Evolutionary conservation across 768 basidiomycete genomes (phyloP).

Genomic region (Podaxis rugospora): DNA sequence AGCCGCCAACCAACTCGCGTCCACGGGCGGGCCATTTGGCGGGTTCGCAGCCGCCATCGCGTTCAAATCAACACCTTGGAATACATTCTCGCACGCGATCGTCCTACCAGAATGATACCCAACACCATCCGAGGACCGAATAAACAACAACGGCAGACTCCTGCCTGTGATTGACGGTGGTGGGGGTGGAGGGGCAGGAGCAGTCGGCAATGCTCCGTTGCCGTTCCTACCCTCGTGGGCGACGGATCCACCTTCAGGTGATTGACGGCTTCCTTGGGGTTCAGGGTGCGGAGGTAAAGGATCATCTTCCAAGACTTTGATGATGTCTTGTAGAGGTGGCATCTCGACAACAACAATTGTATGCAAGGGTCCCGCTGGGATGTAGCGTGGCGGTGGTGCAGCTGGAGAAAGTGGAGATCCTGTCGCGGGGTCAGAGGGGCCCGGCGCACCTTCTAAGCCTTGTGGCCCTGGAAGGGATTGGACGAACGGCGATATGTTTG

Average conservation of each 20-base stretch:
- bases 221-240: constrained; percentile 22
- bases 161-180: constrained; percentile 59
- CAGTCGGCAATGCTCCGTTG: constrained; percentile 13
- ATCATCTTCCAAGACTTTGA: constrained; percentile 77
- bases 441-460: constrained; percentile 23
- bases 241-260: constrained; percentile 24
- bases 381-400: constrained; percentile 42
- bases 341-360: constrained; percentile 84
- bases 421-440: constrained; percentile 24
- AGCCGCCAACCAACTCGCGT: constrained; percentile 69
- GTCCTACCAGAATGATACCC: constrained; percentile 87
- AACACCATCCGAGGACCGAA: constrained; percentile 77
- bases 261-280: constrained; percentile 30
- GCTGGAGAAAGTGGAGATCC: constrained; percentile 24
- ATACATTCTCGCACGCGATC: constrained; percentile 78
- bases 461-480: constrained; percentile 37
- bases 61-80: constrained; percentile 63
- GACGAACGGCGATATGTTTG: constrained; percentile 58
- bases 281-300: constrained; percentile 39
- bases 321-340: constrained; percentile 70
- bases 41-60: constrained; percentile 40
- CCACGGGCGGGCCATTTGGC: constrained; percentile 43
- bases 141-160: constrained; percentile 75
- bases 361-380: constrained; percentile 54
- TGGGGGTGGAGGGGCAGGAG: constrained; percentile 24